phyloP scores from a whole-genome alignment of 768 basidiomycete species.

The Pulveroboletus sp. region DNA sequence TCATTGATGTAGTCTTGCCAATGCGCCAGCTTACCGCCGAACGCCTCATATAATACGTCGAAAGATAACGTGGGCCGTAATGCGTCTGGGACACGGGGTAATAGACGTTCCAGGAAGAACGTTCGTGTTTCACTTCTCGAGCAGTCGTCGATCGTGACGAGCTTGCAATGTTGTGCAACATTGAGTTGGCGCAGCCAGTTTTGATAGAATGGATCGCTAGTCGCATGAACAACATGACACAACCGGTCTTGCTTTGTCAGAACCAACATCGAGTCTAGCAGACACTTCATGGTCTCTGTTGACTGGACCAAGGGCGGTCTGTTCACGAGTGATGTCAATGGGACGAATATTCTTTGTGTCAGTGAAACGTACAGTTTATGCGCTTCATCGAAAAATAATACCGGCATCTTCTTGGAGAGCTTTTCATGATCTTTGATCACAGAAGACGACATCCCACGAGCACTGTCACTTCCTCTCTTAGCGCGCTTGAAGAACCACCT shows the following conservation, averaged over 20 bases:
- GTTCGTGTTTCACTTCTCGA: constrained; percentile 63
- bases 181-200: constrained; percentile 78
- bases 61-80: constrained; percentile 56
- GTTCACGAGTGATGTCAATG: constrained; percentile 5
- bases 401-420: constrained; percentile 63
- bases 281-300: constrained; percentile 74
- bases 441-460: constrained; percentile 29
- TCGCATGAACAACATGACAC: constrained; percentile 77
- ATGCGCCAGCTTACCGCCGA: constrained; percentile 81
- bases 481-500: constrained; percentile 28
- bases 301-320: constrained; percentile 76
- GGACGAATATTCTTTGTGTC: not conserved
- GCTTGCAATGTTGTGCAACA: constrained; percentile 81
- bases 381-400: constrained; percentile 82
- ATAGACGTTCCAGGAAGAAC: constrained; percentile 60
- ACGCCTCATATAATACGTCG: constrained; percentile 69
- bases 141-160: constrained; percentile 78
- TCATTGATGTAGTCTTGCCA: constrained; percentile 78
- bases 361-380: constrained; percentile 61
- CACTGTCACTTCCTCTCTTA: constrained; percentile 26
- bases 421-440: constrained; percentile 31
- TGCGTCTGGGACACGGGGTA: constrained; percentile 67
- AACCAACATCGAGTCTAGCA: constrained; percentile 82
- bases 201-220: constrained; percentile 82
- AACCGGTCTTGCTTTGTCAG: constrained; percentile 84